A percentile compares a stretch with the other conserved stretches of the same genome.
Evolutionary conservation across 2,329 filamentous ascomycete species (phyloP).

Genomic region (Clarireedia homoeocarpa): DNA sequence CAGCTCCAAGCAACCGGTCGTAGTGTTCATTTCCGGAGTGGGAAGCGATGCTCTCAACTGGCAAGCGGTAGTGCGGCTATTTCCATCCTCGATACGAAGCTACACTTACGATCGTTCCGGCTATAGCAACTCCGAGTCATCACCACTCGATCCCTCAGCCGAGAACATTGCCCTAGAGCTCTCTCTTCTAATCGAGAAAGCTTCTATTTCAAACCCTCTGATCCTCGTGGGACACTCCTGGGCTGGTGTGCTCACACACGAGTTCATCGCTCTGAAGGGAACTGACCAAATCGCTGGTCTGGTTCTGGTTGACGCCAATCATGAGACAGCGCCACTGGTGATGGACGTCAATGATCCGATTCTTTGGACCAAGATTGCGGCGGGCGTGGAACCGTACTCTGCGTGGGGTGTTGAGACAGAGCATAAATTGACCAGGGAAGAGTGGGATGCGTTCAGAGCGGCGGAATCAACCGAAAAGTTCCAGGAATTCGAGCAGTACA

Average conservation of each 20-base stretch:
- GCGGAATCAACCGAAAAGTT: conserved; percentile 16
- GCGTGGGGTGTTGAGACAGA: neutral
- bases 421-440: conserved; percentile 12
- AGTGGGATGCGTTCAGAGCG: conserved; percentile 12
- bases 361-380: neutral
- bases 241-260: conserved; percentile 11
- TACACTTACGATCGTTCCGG: conserved; percentile 19
- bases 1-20: neutral
- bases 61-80: conserved; percentile 12
- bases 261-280: conserved; percentile 12
- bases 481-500: conserved; percentile 9
- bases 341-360: conserved; percentile 9
- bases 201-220: conserved; percentile 8
- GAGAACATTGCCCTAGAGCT: conserved; percentile 19
- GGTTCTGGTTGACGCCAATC: conserved; percentile 19
- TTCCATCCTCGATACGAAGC: conserved; percentile 6
- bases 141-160: conserved; percentile 12
- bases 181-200: conserved; percentile 9
- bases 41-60: conserved; percentile 7
- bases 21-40: neutral
- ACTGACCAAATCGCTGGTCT: conserved; percentile 13
- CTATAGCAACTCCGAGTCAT: conserved; percentile 10
- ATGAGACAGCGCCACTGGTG: conserved; percentile 15
- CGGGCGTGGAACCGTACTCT: conserved; percentile 3
- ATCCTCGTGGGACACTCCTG: conserved; percentile 19